Percentiles rank a stretch among this genome's conserved stretches.
Evolutionary conservation across 1,284 basidiomycete genomes (phyloP).

Genomic region (Moesziomyces globuligerus): DNA sequence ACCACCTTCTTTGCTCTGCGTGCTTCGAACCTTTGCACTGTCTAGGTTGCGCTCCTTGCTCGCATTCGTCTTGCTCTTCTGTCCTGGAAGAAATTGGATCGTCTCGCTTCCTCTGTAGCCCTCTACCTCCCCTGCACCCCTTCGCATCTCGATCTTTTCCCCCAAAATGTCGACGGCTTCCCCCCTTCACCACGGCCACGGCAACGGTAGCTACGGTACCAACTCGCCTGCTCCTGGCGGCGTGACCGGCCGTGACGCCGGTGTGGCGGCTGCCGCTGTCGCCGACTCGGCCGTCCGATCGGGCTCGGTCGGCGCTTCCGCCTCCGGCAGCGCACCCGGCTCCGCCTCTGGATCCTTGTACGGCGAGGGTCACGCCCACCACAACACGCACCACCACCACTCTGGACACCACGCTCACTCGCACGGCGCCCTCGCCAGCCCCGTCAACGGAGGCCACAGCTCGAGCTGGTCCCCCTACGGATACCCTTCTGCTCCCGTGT

Average conservation of each 20-base stretch:
- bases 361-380: constrained; percentile 44
- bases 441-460: constrained; percentile 47
- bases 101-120: too few species aligned
- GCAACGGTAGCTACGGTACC: constrained; percentile 44
- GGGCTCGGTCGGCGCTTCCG: constrained; percentile 43
- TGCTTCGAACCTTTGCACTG: too few species aligned
- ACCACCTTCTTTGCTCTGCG: too few species aligned
- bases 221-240: constrained; percentile 46
- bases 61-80: too few species aligned
- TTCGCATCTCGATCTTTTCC: not conserved
- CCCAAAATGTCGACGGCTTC: constrained; percentile 47
- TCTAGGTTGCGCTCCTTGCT: too few species aligned
- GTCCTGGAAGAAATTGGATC: too few species aligned
- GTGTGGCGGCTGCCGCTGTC: constrained; percentile 35
- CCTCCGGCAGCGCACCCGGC: constrained; percentile 45
- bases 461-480: constrained; percentile 52
- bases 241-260: constrained; percentile 35
- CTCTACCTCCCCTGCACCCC: too few species aligned
- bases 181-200: constrained; percentile 50
- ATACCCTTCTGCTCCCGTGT: constrained; percentile 48
- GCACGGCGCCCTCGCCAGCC: constrained; percentile 40
- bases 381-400: constrained; percentile 43
- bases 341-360: constrained; percentile 48
- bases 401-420: constrained; percentile 38
- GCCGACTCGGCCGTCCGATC: constrained; percentile 45